phyloP scores from a whole-genome alignment of 345 rosid species.

The Dovyalis caffra region DNA sequence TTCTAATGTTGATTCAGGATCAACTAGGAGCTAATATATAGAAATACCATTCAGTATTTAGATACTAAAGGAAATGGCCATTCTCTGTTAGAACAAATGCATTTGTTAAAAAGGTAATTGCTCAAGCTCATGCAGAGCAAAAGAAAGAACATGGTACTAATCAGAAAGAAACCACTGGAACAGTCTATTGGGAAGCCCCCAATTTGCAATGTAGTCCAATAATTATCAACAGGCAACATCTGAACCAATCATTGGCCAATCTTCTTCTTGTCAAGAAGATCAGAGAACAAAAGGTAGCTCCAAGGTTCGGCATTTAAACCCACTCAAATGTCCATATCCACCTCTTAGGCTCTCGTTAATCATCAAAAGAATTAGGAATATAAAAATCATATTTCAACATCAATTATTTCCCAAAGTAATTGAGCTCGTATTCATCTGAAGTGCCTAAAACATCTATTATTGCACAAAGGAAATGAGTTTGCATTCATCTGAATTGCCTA shows the following conservation, averaged over 20 bases:
- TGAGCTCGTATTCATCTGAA: background rate
- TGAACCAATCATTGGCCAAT: background rate
- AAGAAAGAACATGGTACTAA: background rate
- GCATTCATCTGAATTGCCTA: background rate
- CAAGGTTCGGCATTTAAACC: background rate
- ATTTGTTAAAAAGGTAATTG: background rate
- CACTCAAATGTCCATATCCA: background rate
- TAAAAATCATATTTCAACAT: background rate
- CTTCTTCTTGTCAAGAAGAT: constrained; percentile 6
- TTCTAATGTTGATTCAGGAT: too few relatives aligned
- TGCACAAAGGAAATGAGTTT: background rate
- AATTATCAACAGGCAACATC: background rate
- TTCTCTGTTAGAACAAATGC: background rate
- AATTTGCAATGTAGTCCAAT: background rate
- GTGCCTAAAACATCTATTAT: background rate
- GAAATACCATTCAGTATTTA: too few relatives aligned
- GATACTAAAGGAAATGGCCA: background rate
- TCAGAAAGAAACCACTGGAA: background rate
- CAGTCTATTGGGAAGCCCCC: background rate
- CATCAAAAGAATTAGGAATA: background rate
- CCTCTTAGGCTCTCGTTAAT: constrained; percentile 9
- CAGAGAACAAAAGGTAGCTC: background rate
- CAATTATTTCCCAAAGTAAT: background rate
- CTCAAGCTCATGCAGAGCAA: background rate
- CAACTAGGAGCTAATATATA: too few relatives aligned